Percentiles rank a stretch among this genome's conserved stretches.
phyloP scores from a whole-genome alignment of 2,329 filamentous ascomycete species.

The Neofusicoccum ribis region DNA sequence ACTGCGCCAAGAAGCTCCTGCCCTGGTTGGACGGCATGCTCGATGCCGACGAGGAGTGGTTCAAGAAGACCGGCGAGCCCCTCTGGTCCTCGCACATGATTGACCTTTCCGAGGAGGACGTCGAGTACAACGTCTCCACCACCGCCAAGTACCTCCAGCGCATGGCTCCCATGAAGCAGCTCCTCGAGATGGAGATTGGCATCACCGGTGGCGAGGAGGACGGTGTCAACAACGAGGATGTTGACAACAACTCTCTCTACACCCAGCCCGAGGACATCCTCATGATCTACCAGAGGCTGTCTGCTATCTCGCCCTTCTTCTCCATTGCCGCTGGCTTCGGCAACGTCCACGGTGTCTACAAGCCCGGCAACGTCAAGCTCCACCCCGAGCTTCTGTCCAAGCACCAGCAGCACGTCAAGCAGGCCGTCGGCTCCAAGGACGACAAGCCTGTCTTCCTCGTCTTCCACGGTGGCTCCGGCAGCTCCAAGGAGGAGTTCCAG shows the following conservation, averaged over 20 bases:
- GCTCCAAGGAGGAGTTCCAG: conserved; percentile 83
- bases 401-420: conserved; percentile 90
- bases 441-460: conserved; percentile 98
- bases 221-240: conserved; percentile 96
- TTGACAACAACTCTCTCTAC: conserved; percentile 96
- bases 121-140: conserved; percentile 88
- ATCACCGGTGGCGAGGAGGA: conserved; percentile 98
- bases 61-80: conserved; percentile 89
- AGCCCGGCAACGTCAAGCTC: conserved; percentile 94
- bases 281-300: conserved; percentile 83
- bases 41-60: conserved; percentile 90
- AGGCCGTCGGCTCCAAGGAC: conserved; percentile 69
- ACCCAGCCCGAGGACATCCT: conserved; percentile 97
- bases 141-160: conserved; percentile 93
- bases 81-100: conserved; percentile 99
- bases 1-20: conserved; percentile 99
- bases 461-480: conserved; percentile 97
- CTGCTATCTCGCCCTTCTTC: conserved; percentile 88
- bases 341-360: conserved; percentile 99
- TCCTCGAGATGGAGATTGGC: conserved; percentile 97
- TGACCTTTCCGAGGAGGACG: conserved; percentile 86
- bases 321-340: conserved; percentile 97
- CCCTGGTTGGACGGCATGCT: conserved; percentile 84
- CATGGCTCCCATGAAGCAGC: conserved; percentile 95
- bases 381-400: conserved; percentile 94